Evolutionary conservation across 2,329 filamentous ascomycete genomes (phyloP).

Genomic region (Colletotrichum filicis): DNA sequence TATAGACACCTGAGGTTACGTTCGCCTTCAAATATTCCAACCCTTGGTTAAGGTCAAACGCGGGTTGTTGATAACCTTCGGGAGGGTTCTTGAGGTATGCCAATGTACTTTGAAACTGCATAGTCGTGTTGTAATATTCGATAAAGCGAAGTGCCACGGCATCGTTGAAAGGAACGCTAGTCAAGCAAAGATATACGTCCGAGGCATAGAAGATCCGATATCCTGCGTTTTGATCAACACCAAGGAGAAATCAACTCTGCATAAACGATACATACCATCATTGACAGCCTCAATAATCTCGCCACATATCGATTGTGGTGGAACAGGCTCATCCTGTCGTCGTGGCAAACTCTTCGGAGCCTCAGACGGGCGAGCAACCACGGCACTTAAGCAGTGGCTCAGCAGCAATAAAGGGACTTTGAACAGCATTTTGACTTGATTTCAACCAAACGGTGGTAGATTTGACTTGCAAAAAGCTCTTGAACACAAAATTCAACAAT

Average conservation of each 20-base stretch:
- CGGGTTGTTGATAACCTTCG: constrained; percentile 21
- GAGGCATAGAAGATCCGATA: constrained; percentile 14
- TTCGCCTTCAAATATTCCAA: constrained; percentile 11
- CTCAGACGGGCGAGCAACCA: not conserved
- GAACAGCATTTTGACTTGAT: not conserved
- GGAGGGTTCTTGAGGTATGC: constrained; percentile 20
- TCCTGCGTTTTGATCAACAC: not conserved
- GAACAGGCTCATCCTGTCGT: not conserved
- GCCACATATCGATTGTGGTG: constrained; percentile 4
- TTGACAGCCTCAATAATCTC: constrained; percentile 19
- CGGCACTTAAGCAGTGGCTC: not conserved
- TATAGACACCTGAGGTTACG: constrained; percentile 13
- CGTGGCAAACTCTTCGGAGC: not conserved
- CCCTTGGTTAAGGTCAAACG: constrained; percentile 8
- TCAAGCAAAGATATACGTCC: constrained; percentile 16
- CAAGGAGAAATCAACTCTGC: too few relatives aligned
- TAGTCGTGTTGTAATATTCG: constrained; percentile 30
- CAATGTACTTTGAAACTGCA: constrained; percentile 27
- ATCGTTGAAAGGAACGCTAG: constrained; percentile 19
- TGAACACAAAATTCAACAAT: not conserved
- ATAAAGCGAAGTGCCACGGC: constrained; percentile 25
- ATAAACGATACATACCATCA: not conserved
- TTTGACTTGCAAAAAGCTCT: not conserved
- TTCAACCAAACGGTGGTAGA: not conserved
- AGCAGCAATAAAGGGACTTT: not conserved